Conservation (phyloP, 2,329 filamentous ascomycete species). For the Chrysoporthe deuterocubensis region DNA sequence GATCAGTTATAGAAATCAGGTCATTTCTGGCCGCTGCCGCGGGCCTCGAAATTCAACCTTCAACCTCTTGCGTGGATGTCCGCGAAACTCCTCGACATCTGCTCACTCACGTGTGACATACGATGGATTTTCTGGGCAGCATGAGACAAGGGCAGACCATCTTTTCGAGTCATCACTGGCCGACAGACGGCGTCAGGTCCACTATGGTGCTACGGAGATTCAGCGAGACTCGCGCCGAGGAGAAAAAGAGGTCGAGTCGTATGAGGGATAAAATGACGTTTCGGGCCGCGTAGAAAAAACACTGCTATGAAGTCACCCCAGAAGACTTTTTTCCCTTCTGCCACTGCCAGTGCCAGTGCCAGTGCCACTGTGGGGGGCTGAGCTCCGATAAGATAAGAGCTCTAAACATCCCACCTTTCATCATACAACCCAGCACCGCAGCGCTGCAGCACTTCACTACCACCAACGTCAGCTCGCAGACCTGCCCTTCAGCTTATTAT, state of each 20-base stretch:
- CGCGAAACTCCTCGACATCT: background rate
- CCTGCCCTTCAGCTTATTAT: constrained; percentile 1
- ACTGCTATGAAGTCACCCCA: constrained; percentile 20
- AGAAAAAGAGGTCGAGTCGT: constrained; percentile 11
- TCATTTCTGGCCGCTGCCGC: background rate
- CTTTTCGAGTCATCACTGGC: constrained; percentile 7
- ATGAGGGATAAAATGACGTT: constrained; percentile 28
- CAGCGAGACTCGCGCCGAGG: constrained; percentile 22
- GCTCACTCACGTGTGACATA: constrained; percentile 21
- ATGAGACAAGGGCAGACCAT: constrained; percentile 5
- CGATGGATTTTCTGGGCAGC: constrained; percentile 15
- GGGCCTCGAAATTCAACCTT: background rate
- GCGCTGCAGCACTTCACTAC: background rate
- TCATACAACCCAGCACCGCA: constrained; percentile 9
- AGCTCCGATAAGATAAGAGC: constrained; percentile 30
- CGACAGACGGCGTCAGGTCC: background rate
- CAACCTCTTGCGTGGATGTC: background rate
- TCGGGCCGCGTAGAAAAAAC: constrained; percentile 3
- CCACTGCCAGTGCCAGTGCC: background rate
- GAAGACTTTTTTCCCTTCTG: background rate
- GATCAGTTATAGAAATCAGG: background rate
- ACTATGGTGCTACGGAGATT: constrained; percentile 20
- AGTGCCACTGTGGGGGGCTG: constrained; percentile 1
- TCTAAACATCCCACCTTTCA: constrained; percentile 23
- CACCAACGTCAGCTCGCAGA: background rate